These are phyloP conservation scores for Tephrocybe sp. DNA, from an alignment of 768 basidiomycete species.

Conservation along the genomic window DNA sequence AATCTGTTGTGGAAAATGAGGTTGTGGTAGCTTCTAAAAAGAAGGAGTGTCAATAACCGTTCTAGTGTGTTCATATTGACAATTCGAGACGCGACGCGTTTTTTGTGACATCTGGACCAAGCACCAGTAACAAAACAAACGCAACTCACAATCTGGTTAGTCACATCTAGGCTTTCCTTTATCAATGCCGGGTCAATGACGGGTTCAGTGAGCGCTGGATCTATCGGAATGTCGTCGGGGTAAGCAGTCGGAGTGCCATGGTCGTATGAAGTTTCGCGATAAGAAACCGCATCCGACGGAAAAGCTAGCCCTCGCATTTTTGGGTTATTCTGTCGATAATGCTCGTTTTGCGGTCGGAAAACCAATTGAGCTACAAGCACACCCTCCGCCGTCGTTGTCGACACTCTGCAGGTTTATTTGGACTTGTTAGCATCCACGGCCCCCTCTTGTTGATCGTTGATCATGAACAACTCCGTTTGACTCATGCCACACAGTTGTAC, in stretches of 20 bases:
- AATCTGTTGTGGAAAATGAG: conserved; percentile 19
- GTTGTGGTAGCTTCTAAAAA: conserved; percentile 26
- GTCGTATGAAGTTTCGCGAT: conserved; percentile 59
- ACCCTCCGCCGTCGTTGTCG: conserved; percentile 36
- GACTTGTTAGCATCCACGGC: conserved; percentile 26
- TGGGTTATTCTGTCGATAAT: not conserved
- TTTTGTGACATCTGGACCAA: conserved; percentile 23
- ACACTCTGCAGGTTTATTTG: conserved; percentile 42
- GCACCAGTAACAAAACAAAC: conserved; percentile 19
- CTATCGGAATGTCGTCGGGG: conserved; percentile 73
- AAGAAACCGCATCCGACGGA: conserved; percentile 42
- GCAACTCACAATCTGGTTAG: conserved; percentile 36
- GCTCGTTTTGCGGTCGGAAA: conserved; percentile 7
- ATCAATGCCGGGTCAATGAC: conserved; percentile 55
- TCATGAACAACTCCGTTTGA: too few relatives aligned
- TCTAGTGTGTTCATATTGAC: conserved; percentile 25
- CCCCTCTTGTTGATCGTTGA: conserved; percentile 1
- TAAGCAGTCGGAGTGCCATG: conserved; percentile 56
- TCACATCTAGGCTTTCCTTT: conserved; percentile 21
- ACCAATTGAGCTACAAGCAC: conserved; percentile 14
- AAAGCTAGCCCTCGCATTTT: conserved; percentile 65
- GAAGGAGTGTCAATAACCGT: conserved; percentile 23
- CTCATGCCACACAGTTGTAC: too few relatives aligned
- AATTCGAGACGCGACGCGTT: conserved; percentile 71
- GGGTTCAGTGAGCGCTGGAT: conserved; percentile 63